Conservation (phyloP, 2,329 filamentous ascomycete genomes). For the Thelonectria rubi region DNA sequence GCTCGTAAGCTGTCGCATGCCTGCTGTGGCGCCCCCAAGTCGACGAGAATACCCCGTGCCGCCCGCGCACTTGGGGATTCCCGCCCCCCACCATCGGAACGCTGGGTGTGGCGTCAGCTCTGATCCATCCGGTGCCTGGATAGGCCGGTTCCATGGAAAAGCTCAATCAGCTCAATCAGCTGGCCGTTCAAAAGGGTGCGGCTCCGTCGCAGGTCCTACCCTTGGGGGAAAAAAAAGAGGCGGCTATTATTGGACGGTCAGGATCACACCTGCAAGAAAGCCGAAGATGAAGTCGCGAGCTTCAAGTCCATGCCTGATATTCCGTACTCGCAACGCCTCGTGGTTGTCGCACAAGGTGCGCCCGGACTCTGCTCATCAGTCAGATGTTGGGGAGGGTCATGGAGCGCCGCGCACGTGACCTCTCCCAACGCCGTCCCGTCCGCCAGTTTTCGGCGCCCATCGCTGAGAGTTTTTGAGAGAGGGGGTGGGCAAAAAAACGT, state of each 20-base stretch:
- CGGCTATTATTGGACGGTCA: background rate
- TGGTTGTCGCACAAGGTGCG: slow-evolving; percentile 17
- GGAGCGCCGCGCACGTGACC: slow-evolving; percentile 26
- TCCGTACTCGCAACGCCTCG: background rate
- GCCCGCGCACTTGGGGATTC: background rate
- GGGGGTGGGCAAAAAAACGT: background rate
- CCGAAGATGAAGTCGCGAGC: background rate
- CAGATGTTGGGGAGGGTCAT: slow-evolving; percentile 18
- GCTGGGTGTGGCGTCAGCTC: slow-evolving; percentile 9
- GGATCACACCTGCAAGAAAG: background rate
- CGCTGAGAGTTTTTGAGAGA: slow-evolving; percentile 18
- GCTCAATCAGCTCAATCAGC: background rate
- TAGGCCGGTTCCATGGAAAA: background rate
- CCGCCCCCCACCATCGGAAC: slow-evolving; percentile 7
- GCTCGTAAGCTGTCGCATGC: background rate
- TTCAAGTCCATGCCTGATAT: background rate
- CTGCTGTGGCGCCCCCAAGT: slow-evolving; percentile 3
- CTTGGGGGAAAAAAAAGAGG: no score
- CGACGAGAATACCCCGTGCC: slow-evolving; percentile 21
- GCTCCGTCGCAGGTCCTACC: background rate
- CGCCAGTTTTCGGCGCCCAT: slow-evolving; percentile 29
- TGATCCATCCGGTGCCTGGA: slow-evolving; percentile 4
- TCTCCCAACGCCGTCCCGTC: slow-evolving; percentile 25
- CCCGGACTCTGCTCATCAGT: slow-evolving; percentile 25
- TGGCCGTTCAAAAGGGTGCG: background rate